Evolutionary conservation across 495 filamentous ascomycete species (phyloP).

Genomic region (Penicillium pancosmium): DNA sequence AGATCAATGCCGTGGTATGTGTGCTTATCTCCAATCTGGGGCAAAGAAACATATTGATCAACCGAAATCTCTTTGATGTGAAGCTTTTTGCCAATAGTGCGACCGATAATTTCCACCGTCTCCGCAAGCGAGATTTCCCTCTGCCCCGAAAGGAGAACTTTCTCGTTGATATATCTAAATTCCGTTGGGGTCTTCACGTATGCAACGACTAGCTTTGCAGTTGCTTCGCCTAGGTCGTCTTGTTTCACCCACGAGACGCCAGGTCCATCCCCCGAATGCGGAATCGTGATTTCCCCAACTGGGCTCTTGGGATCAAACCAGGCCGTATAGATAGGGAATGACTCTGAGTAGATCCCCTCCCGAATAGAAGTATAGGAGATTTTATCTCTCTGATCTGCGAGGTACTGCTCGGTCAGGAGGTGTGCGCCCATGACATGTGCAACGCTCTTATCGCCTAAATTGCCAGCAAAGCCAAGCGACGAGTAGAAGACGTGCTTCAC

Average conservation of each 20-base stretch:
- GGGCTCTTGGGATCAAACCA: conserved; percentile 52
- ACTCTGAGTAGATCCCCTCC: conserved; percentile 68
- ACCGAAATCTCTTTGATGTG: conserved; percentile 39
- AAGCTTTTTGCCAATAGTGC: conserved; percentile 30
- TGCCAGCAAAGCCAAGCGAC: conserved; percentile 60
- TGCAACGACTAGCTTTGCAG: conserved; percentile 40
- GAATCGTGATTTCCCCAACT: conserved; percentile 47
- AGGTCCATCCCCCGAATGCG: conserved; percentile 47
- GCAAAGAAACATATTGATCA: conserved; percentile 43
- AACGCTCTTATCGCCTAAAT: conserved; percentile 43
- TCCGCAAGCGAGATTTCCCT: conserved; percentile 41
- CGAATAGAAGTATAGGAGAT: conserved; percentile 56
- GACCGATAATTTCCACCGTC: conserved; percentile 39
- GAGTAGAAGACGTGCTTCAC: conserved; percentile 70
- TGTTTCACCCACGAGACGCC: conserved; percentile 57
- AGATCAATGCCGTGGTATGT: conserved; percentile 33
- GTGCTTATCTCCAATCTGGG: conserved; percentile 32
- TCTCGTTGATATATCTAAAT: conserved; percentile 38
- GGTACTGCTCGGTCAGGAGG: conserved; percentile 61
- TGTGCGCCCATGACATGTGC: conserved; percentile 72
- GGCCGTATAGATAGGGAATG: conserved; percentile 68
- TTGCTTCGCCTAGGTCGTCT: conserved; percentile 54
- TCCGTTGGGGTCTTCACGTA: conserved; percentile 21
- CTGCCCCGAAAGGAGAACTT: conserved; percentile 44
- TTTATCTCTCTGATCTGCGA: conserved; percentile 36